phyloP scores from a whole-genome alignment of 768 basidiomycete species.

The Chalciporus chontae region DNA sequence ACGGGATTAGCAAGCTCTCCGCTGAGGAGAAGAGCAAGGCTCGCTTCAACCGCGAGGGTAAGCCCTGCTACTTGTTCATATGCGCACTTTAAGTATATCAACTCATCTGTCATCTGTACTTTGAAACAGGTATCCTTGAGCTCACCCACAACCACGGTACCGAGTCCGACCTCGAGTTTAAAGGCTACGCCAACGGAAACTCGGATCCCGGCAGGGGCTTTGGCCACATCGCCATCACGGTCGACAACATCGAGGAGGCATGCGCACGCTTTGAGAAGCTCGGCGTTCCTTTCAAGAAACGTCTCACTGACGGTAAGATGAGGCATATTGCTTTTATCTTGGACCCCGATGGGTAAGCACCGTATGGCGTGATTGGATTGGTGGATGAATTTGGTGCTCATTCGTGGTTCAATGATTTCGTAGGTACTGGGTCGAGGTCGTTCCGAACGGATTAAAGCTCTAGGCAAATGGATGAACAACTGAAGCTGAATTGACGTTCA shows the following conservation, averaged over 20 bases:
- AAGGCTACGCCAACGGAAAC: conserved; percentile 87
- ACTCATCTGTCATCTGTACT: background rate
- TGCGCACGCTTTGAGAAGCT: conserved; percentile 80
- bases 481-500: background rate
- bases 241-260: conserved; percentile 78
- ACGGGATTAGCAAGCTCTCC: conserved; percentile 43
- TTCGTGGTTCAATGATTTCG: background rate
- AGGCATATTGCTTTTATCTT: conserved; percentile 77
- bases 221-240: conserved; percentile 86
- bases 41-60: conserved; percentile 66
- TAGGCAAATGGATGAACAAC: conserved; percentile 11
- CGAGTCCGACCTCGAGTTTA: conserved; percentile 71
- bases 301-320: conserved; percentile 83
- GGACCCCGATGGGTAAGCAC: conserved; percentile 76
- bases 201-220: conserved; percentile 73
- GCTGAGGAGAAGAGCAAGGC: conserved; percentile 49
- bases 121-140: conserved; percentile 63
- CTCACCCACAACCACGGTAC: conserved; percentile 90
- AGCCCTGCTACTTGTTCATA: background rate
- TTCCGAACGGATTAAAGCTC: conserved; percentile 34
- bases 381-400: background rate
- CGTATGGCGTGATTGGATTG: background rate
- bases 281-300: conserved; percentile 86
- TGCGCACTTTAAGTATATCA: background rate
- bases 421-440: conserved; percentile 62